A percentile compares a stretch with the other conserved stretches of the same genome.
Conservation (phyloP, 2,329 filamentous ascomycete genomes). For the Monosporascus sp. region DNA sequence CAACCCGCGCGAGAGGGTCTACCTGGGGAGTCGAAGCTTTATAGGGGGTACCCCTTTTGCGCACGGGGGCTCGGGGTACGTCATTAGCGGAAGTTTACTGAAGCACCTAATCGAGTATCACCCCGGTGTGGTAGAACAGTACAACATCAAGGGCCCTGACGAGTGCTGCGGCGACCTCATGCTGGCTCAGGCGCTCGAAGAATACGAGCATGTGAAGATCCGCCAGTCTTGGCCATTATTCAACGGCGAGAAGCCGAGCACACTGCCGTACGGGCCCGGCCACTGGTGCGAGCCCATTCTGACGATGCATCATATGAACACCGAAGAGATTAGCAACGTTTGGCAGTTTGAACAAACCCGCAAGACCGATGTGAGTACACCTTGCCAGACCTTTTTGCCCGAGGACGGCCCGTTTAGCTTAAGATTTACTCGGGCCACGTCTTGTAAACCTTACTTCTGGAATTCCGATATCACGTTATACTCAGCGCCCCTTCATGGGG, state of each 20-base stretch:
- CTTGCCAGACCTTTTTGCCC: not conserved
- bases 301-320: slow-evolving; percentile 51
- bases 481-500: not conserved
- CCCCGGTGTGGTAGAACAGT: slow-evolving; percentile 37
- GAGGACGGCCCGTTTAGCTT: no score
- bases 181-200: slow-evolving; percentile 41
- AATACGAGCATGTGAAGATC: slow-evolving; percentile 38
- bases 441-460: not conserved
- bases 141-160: slow-evolving; percentile 37
- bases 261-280: slow-evolving; percentile 39
- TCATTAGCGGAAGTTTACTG: slow-evolving; percentile 48
- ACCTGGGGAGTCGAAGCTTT: slow-evolving; percentile 46
- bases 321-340: slow-evolving; percentile 44
- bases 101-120: slow-evolving; percentile 39
- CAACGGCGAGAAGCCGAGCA: slow-evolving; percentile 49
- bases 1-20: slow-evolving; percentile 38
- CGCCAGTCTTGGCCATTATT: slow-evolving; percentile 46
- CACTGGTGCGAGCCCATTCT: slow-evolving; percentile 55
- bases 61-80: slow-evolving; percentile 54
- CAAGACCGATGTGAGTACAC: slow-evolving; percentile 32
- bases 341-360: slow-evolving; percentile 50
- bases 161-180: slow-evolving; percentile 49
- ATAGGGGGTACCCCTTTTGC: slow-evolving; percentile 42
- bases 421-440: not conserved
- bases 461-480: not conserved